These are phyloP conservation scores for Brettanomyces naardenensis DNA, from an alignment of 805 yeast genomes.

Conservation along the genomic window DNA sequence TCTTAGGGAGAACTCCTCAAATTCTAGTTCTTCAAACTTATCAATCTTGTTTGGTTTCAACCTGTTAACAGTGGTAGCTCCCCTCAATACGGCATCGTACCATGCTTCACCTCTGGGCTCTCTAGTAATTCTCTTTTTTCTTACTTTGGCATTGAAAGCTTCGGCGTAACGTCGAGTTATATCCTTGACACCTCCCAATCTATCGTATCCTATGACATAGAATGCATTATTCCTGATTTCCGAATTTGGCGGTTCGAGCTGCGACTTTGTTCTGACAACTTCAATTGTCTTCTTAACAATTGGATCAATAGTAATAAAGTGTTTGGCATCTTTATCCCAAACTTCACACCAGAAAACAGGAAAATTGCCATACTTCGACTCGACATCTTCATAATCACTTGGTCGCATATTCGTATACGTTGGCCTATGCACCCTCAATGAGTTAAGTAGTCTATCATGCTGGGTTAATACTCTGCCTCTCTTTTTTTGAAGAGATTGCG, in stretches of 20 bases:
- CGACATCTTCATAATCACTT: slow-evolving; percentile 6
- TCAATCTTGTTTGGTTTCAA: slow-evolving; percentile 29
- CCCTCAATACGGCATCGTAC: slow-evolving; percentile 43
- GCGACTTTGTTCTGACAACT: slow-evolving; percentile 42
- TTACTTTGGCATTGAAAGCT: slow-evolving; percentile 62
- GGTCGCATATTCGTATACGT: slow-evolving; percentile 11
- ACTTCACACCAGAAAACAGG: slow-evolving; percentile 94
- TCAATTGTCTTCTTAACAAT: slow-evolving; percentile 57
- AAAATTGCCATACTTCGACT: slow-evolving; percentile 21
- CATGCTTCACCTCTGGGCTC: slow-evolving; percentile 50
- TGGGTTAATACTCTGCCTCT: slow-evolving; percentile 12
- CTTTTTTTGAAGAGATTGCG: slow-evolving; percentile 3
- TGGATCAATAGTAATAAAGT: slow-evolving; percentile 88
- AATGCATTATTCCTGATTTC: slow-evolving; percentile 52
- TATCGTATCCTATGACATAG: slow-evolving; percentile 75
- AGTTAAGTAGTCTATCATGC: slow-evolving; percentile 21
- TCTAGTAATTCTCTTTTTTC: slow-evolving; percentile 63
- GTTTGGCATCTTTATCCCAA: slow-evolving; percentile 66
- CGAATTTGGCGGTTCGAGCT: slow-evolving; percentile 54
- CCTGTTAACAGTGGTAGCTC: slow-evolving; percentile 21
- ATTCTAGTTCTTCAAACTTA: slow-evolving; percentile 51
- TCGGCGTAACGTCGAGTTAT: slow-evolving; percentile 79
- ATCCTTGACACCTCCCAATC: slow-evolving; percentile 59
- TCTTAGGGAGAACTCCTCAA: slow-evolving; percentile 48
- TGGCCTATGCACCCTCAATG: slow-evolving; percentile 19